phyloP scores from a whole-genome alignment of 371 early-diverging fungal species.

The Syncephalis fuscata region DNA sequence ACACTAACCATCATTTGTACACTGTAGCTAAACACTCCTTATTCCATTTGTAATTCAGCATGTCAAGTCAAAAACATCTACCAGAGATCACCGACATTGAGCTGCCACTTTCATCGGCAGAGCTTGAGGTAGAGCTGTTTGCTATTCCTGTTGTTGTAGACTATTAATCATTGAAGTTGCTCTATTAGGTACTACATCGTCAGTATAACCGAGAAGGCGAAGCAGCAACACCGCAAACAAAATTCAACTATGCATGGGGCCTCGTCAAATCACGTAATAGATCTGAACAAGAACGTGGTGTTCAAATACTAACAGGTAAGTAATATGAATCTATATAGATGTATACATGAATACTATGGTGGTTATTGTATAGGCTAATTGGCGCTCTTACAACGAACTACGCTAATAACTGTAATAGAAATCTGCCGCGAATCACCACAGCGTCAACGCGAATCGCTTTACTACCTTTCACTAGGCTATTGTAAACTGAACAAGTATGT shows the following conservation, averaged over 20 bases:
- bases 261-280: conserved; percentile 48
- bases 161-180: background rate
- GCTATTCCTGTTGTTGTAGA: background rate
- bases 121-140: conserved; percentile 10
- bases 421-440: conserved; percentile 69
- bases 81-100: conserved; percentile 10
- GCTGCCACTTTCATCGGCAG: conserved; percentile 4
- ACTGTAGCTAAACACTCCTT: no score
- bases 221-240: conserved; percentile 41
- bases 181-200: conserved; percentile 37
- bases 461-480: conserved; percentile 81
- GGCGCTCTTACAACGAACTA: background rate
- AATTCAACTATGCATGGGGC: conserved; percentile 95
- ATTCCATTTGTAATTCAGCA: no score
- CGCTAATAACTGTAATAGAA: conserved; percentile 23
- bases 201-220: conserved; percentile 54
- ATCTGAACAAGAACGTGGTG: conserved; percentile 54
- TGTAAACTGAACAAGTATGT: conserved; percentile 75
- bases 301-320: conserved; percentile 58
- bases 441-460: conserved; percentile 84
- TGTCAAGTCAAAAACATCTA: background rate
- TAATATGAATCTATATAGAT: no score
- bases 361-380: no score
- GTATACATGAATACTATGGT: no score
- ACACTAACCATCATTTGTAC: no score